Evolutionary conservation across 2,329 filamentous ascomycete species (phyloP).

Genomic region (Graphilbum sp.): DNA sequence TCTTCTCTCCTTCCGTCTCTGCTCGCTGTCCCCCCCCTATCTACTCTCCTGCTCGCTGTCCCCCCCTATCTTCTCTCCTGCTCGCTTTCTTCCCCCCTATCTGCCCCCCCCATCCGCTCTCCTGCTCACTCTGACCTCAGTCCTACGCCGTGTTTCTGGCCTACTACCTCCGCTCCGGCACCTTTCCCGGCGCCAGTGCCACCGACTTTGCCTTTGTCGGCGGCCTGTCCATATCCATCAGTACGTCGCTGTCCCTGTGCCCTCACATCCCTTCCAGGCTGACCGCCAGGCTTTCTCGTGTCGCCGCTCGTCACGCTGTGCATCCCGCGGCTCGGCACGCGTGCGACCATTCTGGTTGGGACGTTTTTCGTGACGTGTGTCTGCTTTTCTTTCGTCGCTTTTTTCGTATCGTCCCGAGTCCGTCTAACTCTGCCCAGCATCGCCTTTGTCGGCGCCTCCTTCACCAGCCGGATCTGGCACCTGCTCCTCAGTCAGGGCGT

Average conservation of each 20-base stretch:
- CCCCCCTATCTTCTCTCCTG: too few species aligned
- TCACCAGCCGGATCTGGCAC: constrained; percentile 55
- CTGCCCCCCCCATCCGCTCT: background rate
- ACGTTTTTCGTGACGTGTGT: constrained; percentile 41
- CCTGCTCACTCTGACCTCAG: constrained; percentile 12
- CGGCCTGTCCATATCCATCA: constrained; percentile 45
- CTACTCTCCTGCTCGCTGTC: background rate
- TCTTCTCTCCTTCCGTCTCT: background rate
- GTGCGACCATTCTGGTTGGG: constrained; percentile 46
- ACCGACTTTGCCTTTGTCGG: constrained; percentile 68
- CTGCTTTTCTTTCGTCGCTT: background rate
- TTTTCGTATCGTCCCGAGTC: too few species aligned
- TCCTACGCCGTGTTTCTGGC: constrained; percentile 42
- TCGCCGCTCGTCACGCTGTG: constrained; percentile 50
- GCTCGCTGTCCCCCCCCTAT: too few species aligned
- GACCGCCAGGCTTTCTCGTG: constrained; percentile 37
- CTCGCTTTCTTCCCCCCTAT: too few species aligned
- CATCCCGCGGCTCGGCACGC: constrained; percentile 46
- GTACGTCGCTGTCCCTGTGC: constrained; percentile 12
- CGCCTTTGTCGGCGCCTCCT: constrained; percentile 54
- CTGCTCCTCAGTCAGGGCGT: constrained; percentile 60
- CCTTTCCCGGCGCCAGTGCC: constrained; percentile 44
- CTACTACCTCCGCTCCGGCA: constrained; percentile 37
- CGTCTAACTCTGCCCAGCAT: constrained; percentile 14
- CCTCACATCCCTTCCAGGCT: too few species aligned